Evolutionary conservation across 805 yeast species (phyloP).

Genomic region (Saturnispora sanitii): DNA sequence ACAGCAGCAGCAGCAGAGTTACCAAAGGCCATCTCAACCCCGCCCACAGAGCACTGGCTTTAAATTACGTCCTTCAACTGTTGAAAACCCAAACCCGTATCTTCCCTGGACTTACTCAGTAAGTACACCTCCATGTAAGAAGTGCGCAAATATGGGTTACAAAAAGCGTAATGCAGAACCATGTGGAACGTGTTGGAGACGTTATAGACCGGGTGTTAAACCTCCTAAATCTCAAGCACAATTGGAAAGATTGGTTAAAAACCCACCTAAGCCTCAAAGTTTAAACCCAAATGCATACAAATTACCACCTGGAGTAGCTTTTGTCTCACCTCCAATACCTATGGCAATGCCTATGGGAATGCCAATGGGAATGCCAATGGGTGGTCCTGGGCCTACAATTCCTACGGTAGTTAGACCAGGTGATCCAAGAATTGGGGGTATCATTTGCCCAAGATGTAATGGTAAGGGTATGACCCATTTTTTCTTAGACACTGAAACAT

Average conservation of each 20-base stretch:
- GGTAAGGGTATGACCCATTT: conserved; percentile 51
- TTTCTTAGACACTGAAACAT: conserved; percentile 51
- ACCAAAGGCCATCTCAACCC: not conserved
- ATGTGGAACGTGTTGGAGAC: conserved; percentile 64
- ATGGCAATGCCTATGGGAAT: too few species aligned
- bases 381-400: conserved; percentile 1
- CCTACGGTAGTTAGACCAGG: conserved; percentile 57
- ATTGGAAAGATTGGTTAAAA: conserved; percentile 10
- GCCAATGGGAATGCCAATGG: too few species aligned
- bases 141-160: conserved; percentile 68
- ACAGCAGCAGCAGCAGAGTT: not conserved
- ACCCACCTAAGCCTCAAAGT: conserved; percentile 14
- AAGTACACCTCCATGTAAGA: conserved; percentile 45
- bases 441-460: conserved; percentile 60
- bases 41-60: not conserved
- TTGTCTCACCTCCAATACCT: conserved; percentile 6
- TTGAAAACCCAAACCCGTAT: conserved; percentile 28
- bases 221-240: conserved; percentile 16
- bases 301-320: conserved; percentile 20
- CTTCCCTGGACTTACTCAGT: conserved; percentile 62
- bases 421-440: conserved; percentile 70
- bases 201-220: conserved; percentile 30
- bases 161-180: conserved; percentile 48
- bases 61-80: conserved; percentile 10
- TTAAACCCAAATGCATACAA: conserved; percentile 19